phyloP scores from a whole-genome alignment of 2,329 filamentous ascomycete species.

The Colletotrichum sp. region DNA sequence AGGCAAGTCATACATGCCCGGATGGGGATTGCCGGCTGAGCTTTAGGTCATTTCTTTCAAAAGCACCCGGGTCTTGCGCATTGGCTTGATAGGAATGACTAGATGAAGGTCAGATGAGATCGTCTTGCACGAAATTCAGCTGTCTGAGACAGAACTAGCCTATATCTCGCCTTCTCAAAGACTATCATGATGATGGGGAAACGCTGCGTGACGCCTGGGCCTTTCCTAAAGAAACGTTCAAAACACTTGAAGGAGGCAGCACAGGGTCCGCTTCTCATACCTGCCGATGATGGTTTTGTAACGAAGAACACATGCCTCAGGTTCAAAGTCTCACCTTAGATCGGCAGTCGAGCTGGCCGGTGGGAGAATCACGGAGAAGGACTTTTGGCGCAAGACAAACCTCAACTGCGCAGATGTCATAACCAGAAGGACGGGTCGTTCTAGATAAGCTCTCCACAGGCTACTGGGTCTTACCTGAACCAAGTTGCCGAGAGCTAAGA shows the following conservation, averaged over 20 bases:
- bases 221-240: neutral
- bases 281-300: neutral
- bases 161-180: neutral
- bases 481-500: neutral
- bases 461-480: neutral
- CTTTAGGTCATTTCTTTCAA: neutral
- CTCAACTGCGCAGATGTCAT: neutral
- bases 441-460: neutral
- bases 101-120: neutral
- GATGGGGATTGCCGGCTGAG: neutral
- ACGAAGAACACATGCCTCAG: neutral
- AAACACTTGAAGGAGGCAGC: neutral
- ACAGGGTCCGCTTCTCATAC: neutral
- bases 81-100: neutral
- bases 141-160: neutral
- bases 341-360: neutral
- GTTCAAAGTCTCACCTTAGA: neutral
- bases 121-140: neutral
- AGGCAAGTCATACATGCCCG: neutral
- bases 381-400: neutral
- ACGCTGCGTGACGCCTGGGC: neutral
- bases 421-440: neutral
- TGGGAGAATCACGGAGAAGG: neutral
- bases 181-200: neutral
- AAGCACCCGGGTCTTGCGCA: neutral